phyloP scores from a whole-genome alignment of 176 grass and related monocot species.

The Tillandsia leiboldiana region DNA sequence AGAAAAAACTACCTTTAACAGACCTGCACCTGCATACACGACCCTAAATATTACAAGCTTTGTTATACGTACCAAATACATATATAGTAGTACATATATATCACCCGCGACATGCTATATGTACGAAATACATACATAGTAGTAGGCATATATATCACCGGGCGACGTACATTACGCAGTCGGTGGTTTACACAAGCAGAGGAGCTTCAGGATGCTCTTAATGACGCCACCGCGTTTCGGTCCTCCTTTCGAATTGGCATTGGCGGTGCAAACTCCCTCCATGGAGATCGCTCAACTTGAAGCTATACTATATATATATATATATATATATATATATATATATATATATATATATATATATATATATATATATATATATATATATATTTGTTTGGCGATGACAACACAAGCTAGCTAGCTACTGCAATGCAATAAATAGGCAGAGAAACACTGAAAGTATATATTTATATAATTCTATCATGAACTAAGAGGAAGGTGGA shows the following conservation, averaged over 20 bases:
- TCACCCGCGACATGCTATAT: too few relatives aligned
- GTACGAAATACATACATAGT: too few relatives aligned
- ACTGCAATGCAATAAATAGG: background rate
- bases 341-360: background rate
- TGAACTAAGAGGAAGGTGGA: background rate
- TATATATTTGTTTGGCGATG: too few relatives aligned
- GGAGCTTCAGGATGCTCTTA: conserved; percentile 12
- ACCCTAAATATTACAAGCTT: too few relatives aligned
- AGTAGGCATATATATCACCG: too few relatives aligned
- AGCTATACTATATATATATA: background rate
- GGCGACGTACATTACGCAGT: background rate
- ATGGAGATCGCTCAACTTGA: background rate
- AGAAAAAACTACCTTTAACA: too few relatives aligned
- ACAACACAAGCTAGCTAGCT: too few relatives aligned
- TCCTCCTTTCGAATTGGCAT: background rate
- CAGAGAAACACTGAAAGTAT: background rate
- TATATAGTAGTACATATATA: too few relatives aligned
- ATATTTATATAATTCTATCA: background rate
- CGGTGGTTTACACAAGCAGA: conserved; percentile 10
- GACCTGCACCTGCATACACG: too few relatives aligned
- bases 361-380: background rate
- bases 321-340: background rate
- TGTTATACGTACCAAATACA: too few relatives aligned
- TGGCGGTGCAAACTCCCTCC: background rate
- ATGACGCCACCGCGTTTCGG: conserved; percentile 2